Percentiles rank a stretch among this genome's conserved stretches.
phyloP scores from a whole-genome alignment of 2,329 filamentous ascomycete species.

The Cladosporium sp. region DNA sequence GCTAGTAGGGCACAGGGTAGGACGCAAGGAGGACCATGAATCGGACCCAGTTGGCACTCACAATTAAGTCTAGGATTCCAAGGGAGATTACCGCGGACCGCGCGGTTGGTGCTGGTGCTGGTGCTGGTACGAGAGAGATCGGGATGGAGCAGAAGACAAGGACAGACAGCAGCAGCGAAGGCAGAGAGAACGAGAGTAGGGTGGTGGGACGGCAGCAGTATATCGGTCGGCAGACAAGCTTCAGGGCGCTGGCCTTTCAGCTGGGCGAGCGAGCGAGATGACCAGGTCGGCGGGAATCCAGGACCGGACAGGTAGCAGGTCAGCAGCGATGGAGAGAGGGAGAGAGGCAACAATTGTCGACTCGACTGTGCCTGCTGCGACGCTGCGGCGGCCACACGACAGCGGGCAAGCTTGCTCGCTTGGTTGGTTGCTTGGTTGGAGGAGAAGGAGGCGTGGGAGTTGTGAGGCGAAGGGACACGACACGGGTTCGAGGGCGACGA shows the following conservation, averaged over 20 bases:
- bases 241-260: constrained; percentile 7
- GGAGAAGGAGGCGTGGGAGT: background rate
- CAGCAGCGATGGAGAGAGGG: background rate
- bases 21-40: constrained; percentile 20
- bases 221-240: constrained; percentile 5
- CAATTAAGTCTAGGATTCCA: constrained; percentile 17
- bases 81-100: constrained; percentile 15
- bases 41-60: constrained; percentile 13
- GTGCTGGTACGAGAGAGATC: background rate
- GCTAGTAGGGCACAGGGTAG: constrained; percentile 7
- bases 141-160: background rate
- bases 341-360: background rate
- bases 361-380: background rate
- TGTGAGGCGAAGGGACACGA: constrained; percentile 13
- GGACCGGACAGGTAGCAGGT: background rate
- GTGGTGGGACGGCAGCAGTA: constrained; percentile 3
- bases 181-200: background rate
- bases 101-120: constrained; percentile 3
- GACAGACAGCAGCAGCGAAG: constrained; percentile 5
- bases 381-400: constrained; percentile 7
- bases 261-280: constrained; percentile 8
- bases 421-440: too few relatives aligned
- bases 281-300: constrained; percentile 10
- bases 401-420: background rate
- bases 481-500: background rate